These are phyloP conservation scores for Lipomyces starkeyi DNA, from an alignment of 805 yeast species.

Conservation along the genomic window DNA sequence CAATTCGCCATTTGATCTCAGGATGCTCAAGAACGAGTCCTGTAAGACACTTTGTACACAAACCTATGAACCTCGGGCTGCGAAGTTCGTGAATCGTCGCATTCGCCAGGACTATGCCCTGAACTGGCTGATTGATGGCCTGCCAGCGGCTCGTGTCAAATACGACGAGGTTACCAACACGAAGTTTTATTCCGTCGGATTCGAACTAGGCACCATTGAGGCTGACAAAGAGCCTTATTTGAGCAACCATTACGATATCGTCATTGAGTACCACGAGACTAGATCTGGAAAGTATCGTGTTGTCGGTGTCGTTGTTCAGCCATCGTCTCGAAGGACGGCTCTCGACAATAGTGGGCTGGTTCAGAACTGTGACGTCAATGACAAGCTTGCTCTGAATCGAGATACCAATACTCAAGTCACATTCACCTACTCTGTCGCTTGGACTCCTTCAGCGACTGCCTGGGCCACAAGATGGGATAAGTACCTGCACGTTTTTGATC, in stretches of 20 bases:
- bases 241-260: slow-evolving; percentile 80
- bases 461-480: slow-evolving; percentile 99
- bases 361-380: slow-evolving; percentile 42
- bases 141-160: slow-evolving; percentile 77
- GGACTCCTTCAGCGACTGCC: slow-evolving; percentile 69
- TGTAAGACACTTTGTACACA: slow-evolving; percentile 73
- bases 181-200: slow-evolving; percentile 78
- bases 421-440: slow-evolving; percentile 84
- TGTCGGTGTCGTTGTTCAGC: slow-evolving; percentile 85
- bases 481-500: slow-evolving; percentile 87
- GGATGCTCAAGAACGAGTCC: slow-evolving; percentile 72
- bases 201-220: slow-evolving; percentile 75
- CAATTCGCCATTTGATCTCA: slow-evolving; percentile 84
- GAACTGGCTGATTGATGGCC: slow-evolving; percentile 94
- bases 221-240: slow-evolving; percentile 63
- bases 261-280: slow-evolving; percentile 82
- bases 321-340: slow-evolving; percentile 60
- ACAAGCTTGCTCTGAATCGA: slow-evolving; percentile 46
- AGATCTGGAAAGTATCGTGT: slow-evolving; percentile 74
- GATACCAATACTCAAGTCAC: slow-evolving; percentile 62
- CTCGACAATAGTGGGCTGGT: slow-evolving; percentile 45
- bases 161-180: slow-evolving; percentile 63
- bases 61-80: slow-evolving; percentile 66
- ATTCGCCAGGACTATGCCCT: slow-evolving; percentile 83
- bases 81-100: slow-evolving; percentile 75